These are phyloP conservation scores for Acanthamoeba culbertsoni DNA, from an alignment of 208 protist genomes.

Conservation along the genomic window DNA sequence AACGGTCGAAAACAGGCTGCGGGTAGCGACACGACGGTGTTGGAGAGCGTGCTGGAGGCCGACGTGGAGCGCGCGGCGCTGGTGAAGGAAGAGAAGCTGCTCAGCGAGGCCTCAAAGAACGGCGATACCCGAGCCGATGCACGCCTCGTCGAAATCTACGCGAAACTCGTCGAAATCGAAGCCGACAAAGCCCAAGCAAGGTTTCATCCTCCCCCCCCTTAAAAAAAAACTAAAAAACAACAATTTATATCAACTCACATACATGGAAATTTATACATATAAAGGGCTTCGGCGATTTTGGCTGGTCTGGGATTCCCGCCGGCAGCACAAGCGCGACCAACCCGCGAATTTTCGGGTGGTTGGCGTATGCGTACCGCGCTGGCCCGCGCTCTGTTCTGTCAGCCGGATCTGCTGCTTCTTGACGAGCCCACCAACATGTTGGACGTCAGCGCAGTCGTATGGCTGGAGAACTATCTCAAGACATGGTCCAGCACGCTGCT, in stretches of 20 bases:
- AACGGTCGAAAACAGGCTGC: background rate
- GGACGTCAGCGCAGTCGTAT: constrained; percentile 95
- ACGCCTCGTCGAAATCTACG: background rate
- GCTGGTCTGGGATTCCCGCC: constrained; percentile 93
- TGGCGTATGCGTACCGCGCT: constrained; percentile 98
- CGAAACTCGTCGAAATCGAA: constrained; percentile 18
- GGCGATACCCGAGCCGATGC: constrained; percentile 26
- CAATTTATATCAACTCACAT: no score
- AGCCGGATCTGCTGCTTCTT: constrained; percentile 56
- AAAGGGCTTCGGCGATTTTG: constrained; percentile 81
- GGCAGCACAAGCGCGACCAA: constrained; percentile 61
- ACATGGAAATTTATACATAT: no score
- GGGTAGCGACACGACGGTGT: constrained; percentile 28
- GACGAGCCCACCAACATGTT: constrained; percentile 94
- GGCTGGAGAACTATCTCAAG: constrained; percentile 95
- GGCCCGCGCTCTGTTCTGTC: constrained; percentile 79
- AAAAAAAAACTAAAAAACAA: no score
- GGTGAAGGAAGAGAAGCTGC: constrained; percentile 20
- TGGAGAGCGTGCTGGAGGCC: constrained; percentile 55
- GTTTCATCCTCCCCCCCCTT: background rate
- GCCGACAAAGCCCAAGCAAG: constrained; percentile 37
- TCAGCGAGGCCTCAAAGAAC: constrained; percentile 17
- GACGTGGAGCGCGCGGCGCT: constrained; percentile 41
- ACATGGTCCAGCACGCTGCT: constrained; percentile 93
- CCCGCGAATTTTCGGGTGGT: constrained; percentile 89